phyloP scores from a whole-genome alignment of 2,329 filamentous ascomycete genomes.

The Atkinsonella hypoxylon region DNA sequence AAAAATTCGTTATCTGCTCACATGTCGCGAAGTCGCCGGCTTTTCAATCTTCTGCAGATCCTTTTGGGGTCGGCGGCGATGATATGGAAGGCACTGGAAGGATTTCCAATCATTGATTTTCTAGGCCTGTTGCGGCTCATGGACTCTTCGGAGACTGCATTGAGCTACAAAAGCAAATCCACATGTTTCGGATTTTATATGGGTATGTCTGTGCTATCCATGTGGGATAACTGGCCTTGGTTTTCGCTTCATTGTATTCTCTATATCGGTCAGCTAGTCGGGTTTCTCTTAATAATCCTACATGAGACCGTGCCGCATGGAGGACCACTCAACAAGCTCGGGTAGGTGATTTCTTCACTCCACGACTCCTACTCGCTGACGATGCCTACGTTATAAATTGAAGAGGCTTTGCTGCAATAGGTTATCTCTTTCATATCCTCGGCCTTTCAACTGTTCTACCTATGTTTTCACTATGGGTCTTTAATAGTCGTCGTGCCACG shows the following conservation, averaged over 20 bases:
- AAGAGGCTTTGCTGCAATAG: background rate
- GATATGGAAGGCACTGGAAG: conserved; percentile 6
- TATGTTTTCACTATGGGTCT: background rate
- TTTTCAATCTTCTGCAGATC: conserved; percentile 3
- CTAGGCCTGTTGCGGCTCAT: background rate
- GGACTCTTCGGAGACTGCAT: background rate
- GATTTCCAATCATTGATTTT: conserved; percentile 1
- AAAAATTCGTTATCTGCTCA: background rate
- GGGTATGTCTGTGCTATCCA: background rate
- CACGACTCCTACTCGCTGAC: background rate
- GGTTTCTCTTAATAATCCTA: conserved; percentile 3
- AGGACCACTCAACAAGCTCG: background rate
- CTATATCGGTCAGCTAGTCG: conserved; percentile 7
- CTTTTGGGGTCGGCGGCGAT: conserved; percentile 1
- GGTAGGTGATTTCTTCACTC: conserved; percentile 1
- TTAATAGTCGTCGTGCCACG: background rate
- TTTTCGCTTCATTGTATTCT: conserved; percentile 9
- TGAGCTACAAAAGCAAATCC: background rate
- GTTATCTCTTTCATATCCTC: background rate
- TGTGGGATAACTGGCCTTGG: conserved; percentile 6
- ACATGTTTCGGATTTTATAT: background rate
- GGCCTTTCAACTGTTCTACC: background rate
- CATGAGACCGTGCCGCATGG: background rate
- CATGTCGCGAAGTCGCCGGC: background rate
- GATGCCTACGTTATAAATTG: background rate